Evolutionary conservation across 1,284 basidiomycete species (phyloP), one percentile per base, ranked within the genome.

Genomic region (Apiotrichum mycotoxinovorans): DNA sequence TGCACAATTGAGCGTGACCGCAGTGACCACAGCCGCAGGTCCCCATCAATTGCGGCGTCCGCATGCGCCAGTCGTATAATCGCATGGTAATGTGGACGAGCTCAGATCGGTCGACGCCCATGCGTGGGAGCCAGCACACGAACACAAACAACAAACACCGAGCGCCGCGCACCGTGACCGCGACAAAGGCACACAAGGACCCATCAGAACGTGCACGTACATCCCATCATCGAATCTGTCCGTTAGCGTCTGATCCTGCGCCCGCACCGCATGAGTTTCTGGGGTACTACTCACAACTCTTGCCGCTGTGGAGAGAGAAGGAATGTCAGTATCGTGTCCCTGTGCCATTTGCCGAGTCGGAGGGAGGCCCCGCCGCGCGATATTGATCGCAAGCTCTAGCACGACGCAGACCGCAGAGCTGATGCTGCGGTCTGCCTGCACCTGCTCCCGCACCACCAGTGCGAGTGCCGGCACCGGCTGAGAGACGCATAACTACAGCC

Each of bases 221-320:
- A 97, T 70, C 94, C 93, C 93, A 96, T 96, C 93, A 97, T 97
- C 81, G 92, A 93, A 66, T 73, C 65, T 73, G 40, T 52, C 37
- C 43, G 61, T 72, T 56, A 72, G 71, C 60, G 5, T 5, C 30
- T 12, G 5, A 12, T 30, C 18, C 10, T 15, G n/a, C 7, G 17
- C 35, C 30, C 23, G 26, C 37, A 30, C 44, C 9, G n/a, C n/a
- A 41, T 20, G 22, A 22, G 11, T 18, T 26, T 23, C 25, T 58
- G 54, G 54, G 51, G n/a, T n/a, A n/a, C n/a, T 12, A 66, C 63
- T 60, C 53, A 75, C 74, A 77, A 59, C 73, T 75, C 66, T 75
- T 75, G 17, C 73, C 73, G 60, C 73, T 75, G 48, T 25, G 17
- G 26, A 53, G 30, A 20, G 26, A 53, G 30, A 20, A 43, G 26